These are phyloP conservation scores for Populus alba DNA, from an alignment of 345 rosid species.

Conservation along the genomic window DNA sequence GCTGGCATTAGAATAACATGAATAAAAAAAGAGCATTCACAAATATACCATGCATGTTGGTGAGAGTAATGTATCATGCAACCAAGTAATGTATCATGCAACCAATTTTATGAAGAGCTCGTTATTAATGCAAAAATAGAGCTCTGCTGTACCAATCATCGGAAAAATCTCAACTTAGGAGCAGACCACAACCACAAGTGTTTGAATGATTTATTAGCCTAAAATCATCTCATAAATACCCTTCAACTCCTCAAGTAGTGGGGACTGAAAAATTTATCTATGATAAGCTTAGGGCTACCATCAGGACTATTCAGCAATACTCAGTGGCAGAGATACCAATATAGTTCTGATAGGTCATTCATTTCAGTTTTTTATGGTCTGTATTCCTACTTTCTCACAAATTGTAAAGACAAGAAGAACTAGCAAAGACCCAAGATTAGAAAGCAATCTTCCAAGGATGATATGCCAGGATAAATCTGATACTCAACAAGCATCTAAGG, in stretches of 20 bases:
- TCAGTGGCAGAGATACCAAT: neutral
- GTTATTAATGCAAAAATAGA: neutral
- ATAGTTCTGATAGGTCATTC: neutral
- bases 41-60: neutral
- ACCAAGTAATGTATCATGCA: neutral
- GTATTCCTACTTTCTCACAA: neutral
- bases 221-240: neutral
- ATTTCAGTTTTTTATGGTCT: neutral
- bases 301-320: neutral
- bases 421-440: neutral
- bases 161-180: neutral
- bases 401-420: neutral
- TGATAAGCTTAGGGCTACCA: neutral
- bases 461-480: neutral
- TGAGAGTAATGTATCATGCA: neutral
- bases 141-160: neutral
- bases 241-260: neutral
- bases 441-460: neutral
- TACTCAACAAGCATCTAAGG: neutral
- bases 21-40: neutral
- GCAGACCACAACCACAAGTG: neutral
- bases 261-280: neutral
- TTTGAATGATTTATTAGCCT: neutral
- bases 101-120: neutral
- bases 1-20: slow-evolving; percentile 2